A percentile compares a stretch with the other conserved stretches of the same genome.
Evolutionary conservation across 345 rosid species (phyloP).

Genomic region (Clausena lansium): DNA sequence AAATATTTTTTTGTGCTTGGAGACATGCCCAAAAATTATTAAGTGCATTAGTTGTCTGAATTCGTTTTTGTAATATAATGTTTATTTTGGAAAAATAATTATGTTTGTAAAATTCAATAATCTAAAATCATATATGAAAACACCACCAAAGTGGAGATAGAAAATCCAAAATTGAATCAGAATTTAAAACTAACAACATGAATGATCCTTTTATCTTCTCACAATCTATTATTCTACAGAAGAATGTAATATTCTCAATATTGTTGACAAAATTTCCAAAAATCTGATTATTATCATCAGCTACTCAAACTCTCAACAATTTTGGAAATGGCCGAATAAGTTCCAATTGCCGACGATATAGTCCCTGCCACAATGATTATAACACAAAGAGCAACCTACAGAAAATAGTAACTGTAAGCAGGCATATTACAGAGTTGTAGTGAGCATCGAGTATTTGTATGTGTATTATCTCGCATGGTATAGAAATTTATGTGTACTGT

Average conservation of each 20-base stretch:
- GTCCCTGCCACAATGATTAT: conserved; percentile 65
- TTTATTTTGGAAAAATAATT: too few relatives aligned
- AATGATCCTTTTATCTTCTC: not conserved
- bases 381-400: conserved; percentile 53
- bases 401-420: not conserved
- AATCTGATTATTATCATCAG: conserved; percentile 18
- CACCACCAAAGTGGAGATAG: not conserved
- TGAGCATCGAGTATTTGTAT: not conserved
- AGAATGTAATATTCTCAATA: not conserved
- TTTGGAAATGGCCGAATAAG: conserved; percentile 64
- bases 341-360: conserved; percentile 59
- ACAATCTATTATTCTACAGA: not conserved
- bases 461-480: not conserved
- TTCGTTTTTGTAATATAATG: too few relatives aligned
- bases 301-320: conserved; percentile 52
- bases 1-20: too few relatives aligned
- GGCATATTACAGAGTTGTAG: not conserved
- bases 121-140: not conserved
- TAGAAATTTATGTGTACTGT: not conserved
- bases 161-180: not conserved
- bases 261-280: not conserved
- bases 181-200: not conserved
- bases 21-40: too few relatives aligned
- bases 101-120: not conserved
- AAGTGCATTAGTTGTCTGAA: too few relatives aligned